Evolutionary conservation across 106 monocot genomes (phyloP).

Genomic region (Dendrobium nobile): DNA sequence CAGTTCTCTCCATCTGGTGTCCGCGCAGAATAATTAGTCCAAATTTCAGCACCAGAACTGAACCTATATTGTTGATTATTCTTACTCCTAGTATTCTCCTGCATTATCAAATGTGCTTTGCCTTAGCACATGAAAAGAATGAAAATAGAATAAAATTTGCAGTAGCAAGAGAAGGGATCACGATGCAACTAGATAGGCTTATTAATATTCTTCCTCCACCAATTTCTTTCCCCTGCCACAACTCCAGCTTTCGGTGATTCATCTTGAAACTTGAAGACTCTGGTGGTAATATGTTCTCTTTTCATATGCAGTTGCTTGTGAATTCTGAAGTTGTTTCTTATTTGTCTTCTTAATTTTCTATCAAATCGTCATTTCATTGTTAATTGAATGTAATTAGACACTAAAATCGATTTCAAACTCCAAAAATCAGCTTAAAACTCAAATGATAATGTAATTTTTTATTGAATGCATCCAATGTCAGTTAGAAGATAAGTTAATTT

Average conservation of each 20-base stretch:
- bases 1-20: too few species aligned
- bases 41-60: background rate
- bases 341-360: too few species aligned
- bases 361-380: too few species aligned
- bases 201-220: conserved; percentile 1
- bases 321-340: background rate
- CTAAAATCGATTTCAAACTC: too few species aligned
- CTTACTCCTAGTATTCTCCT: background rate
- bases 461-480: too few species aligned
- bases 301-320: background rate
- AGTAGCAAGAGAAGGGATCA: conserved; percentile 3
- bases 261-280: too few species aligned
- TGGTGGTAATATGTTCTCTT: background rate
- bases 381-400: too few species aligned
- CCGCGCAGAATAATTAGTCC: too few species aligned
- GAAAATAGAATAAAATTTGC: background rate
- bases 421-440: too few species aligned
- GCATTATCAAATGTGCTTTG: background rate
- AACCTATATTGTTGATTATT: background rate
- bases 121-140: conserved; percentile 6
- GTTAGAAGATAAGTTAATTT: too few species aligned
- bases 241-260: background rate
- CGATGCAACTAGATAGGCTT: background rate
- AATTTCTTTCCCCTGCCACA: background rate
- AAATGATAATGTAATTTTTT: too few species aligned